phyloP scores from a whole-genome alignment of 257 asterid genomes.

The Salvia rosmarinus region DNA sequence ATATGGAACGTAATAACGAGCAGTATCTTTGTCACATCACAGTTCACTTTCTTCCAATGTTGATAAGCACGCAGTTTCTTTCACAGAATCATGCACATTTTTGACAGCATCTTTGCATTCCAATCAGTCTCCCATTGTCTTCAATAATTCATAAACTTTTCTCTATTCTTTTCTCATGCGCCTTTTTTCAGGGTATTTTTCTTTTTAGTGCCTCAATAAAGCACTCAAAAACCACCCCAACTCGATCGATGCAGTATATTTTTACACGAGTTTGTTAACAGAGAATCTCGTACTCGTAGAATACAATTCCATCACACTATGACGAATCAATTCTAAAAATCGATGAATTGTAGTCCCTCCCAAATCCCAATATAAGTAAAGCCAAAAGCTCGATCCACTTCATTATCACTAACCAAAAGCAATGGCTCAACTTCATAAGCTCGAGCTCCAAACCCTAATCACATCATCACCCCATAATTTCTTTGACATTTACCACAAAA shows the following conservation, averaged over 20 bases:
- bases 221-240: no score
- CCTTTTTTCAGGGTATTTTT: background rate
- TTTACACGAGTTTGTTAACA: background rate
- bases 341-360: background rate
- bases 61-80: background rate
- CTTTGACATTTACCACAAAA: slow-evolving; percentile 56
- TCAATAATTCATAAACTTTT: background rate
- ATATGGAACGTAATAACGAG: no score
- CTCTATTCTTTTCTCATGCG: background rate
- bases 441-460: slow-evolving; percentile 44
- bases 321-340: slow-evolving; percentile 26
- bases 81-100: background rate
- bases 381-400: background rate
- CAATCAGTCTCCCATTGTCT: background rate
- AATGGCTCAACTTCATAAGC: slow-evolving; percentile 59
- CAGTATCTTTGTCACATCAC: background rate
- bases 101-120: slow-evolving; percentile 3
- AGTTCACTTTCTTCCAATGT: background rate
- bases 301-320: background rate
- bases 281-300: slow-evolving; percentile 13
- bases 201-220: slow-evolving; percentile 21
- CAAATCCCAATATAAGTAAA: slow-evolving; percentile 31
- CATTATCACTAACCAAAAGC: background rate
- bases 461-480: slow-evolving; percentile 48
- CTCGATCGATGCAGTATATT: no score